Percentiles rank a stretch among this genome's conserved stretches.
These are phyloP conservation scores for Cordyceps javanica DNA, from an alignment of 2,329 filamentous ascomycete species.

Conservation along the genomic window DNA sequence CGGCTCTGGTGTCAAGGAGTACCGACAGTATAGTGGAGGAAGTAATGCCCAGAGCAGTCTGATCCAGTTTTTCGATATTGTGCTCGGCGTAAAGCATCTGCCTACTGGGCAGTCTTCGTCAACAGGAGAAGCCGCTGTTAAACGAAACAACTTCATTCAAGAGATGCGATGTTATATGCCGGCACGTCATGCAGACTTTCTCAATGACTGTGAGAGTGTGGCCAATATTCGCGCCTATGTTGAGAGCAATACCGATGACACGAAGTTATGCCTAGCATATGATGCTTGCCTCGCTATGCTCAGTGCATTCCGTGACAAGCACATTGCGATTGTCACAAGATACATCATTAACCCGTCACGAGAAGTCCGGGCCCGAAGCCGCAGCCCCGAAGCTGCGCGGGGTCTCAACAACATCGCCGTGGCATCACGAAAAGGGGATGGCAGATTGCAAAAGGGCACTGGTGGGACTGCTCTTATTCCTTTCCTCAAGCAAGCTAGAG, in stretches of 20 bases:
- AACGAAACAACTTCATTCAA: constrained; percentile 82
- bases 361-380: constrained; percentile 59
- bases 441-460: constrained; percentile 71
- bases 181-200: constrained; percentile 80
- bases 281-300: constrained; percentile 78
- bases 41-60: constrained; percentile 96
- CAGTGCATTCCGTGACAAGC: constrained; percentile 74
- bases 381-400: constrained; percentile 47
- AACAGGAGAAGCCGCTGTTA: constrained; percentile 32
- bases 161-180: constrained; percentile 99
- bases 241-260: constrained; percentile 52
- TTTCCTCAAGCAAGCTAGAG: constrained; percentile 91
- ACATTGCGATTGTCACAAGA: constrained; percentile 91
- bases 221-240: constrained; percentile 88
- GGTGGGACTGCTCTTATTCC: constrained; percentile 91
- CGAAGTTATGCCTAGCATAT: constrained; percentile 69
- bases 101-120: constrained; percentile 69
- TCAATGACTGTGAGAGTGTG: constrained; percentile 70
- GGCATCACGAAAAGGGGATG: constrained; percentile 43
- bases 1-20: constrained; percentile 60
- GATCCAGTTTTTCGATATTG: constrained; percentile 95
- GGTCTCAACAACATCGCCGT: constrained; percentile 56
- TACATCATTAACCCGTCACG: constrained; percentile 90
- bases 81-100: constrained; percentile 81
- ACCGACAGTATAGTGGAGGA: constrained; percentile 83